These are phyloP conservation scores for Stentor roeselii DNA, from an alignment of 73 alveolate species.

Conservation along the genomic window DNA sequence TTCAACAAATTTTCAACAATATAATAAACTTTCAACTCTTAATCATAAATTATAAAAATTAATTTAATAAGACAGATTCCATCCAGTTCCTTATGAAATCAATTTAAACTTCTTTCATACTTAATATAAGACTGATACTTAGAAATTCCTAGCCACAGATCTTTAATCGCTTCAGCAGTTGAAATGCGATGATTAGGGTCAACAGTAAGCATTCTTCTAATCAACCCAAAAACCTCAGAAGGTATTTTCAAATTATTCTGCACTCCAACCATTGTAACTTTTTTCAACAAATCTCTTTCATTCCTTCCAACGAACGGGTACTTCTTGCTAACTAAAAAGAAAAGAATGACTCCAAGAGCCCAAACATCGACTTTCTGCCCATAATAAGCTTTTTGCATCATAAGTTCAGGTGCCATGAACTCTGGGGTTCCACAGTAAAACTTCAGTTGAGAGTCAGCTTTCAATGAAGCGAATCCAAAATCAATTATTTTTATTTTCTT, in stretches of 20 bases:
- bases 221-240: conserved; percentile 55
- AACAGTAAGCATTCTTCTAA: conserved; percentile 71
- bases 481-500: conserved; percentile 44
- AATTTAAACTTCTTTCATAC: no score
- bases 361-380: conserved; percentile 93
- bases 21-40: no score
- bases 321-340: conserved; percentile 91
- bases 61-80: no score
- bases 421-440: conserved; percentile 87
- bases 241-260: conserved; percentile 18
- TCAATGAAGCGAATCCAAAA: conserved; percentile 49
- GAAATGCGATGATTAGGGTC: conserved; percentile 73
- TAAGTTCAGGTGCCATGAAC: conserved; percentile 96
- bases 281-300: conserved; percentile 64
- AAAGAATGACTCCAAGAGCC: conserved; percentile 94
- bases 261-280: conserved; percentile 45
- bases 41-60: no score
- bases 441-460: conserved; percentile 26
- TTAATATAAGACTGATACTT: conserved; percentile 4
- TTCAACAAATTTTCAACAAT: no score
- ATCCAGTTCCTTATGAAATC: no score
- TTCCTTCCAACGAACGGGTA: conserved; percentile 94
- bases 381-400: conserved; percentile 42
- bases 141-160: neutral
- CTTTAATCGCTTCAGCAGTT: neutral